Evolutionary conservation across 2,329 filamentous ascomycete genomes (phyloP), one percentile per base, ranked within the genome.

Genomic region (Atkinsonella hypoxylon): DNA sequence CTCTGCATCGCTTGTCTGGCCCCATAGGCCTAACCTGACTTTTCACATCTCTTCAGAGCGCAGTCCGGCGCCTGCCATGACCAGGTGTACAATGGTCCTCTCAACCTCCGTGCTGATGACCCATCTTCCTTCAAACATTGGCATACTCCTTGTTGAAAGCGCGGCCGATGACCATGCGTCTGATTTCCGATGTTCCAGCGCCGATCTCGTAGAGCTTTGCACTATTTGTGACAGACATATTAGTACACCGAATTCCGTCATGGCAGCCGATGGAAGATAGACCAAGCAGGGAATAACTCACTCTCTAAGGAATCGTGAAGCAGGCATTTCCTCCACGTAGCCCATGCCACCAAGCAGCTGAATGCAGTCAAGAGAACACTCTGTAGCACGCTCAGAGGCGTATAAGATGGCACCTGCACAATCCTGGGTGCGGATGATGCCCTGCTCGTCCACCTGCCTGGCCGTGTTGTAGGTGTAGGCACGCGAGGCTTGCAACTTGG

Each of bases 301-400:
- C 75, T 83, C 80, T 62, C 93, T 71, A 59, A 97, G 69, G 57
- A 97, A 76, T 56, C 91, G 76, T 20, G 90, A 94, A 0, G 89
- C 90, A 0, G 89, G 84, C 71, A 97, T 89, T 70, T 98, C 93
- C 67, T 96, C 95, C 58, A 95, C 81, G 63, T 97, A 97, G 3
- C 91, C 91, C 81, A 91, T 97, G 0, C 91, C 93, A 17, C 93
- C 93, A 62, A 98, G 78, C 53, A 95, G 76, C 69, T 98, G 93
- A 53, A 97, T 87, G 44, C 86, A 87, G 68, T 96, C 90, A 31
- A 95, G 76, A 0, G 88, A 79, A 53, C 83, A 87, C 69, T 96
- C 89, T 0, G 87, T 94, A 11, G 90, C 91, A 34, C 89, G 72
- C 72, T 97, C 91, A 0, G 89, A 90, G 1, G 91, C 89, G 67